Evolutionary conservation across 2,329 filamentous ascomycete genomes (phyloP).

Genomic region (Cladosporium velox): DNA sequence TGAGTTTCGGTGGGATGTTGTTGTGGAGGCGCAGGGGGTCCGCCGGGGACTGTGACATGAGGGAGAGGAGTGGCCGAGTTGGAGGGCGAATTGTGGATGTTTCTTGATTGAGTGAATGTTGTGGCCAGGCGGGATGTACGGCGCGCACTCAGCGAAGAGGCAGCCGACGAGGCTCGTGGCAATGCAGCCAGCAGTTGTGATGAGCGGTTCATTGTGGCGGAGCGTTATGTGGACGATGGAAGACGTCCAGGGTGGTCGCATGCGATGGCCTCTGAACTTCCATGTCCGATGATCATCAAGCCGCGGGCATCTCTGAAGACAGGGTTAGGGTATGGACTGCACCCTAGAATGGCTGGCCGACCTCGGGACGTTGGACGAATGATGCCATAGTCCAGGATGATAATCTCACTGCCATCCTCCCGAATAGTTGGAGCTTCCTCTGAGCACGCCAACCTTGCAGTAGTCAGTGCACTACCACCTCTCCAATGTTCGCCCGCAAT

Average conservation of each 20-base stretch:
- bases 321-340: neutral
- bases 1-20: constrained; percentile 51
- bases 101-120: constrained; percentile 32
- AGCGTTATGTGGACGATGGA: neutral
- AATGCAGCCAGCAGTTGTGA: constrained; percentile 20
- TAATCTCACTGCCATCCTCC: neutral
- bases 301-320: neutral
- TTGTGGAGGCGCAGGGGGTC: constrained; percentile 60
- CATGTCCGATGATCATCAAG: neutral
- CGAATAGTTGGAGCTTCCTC: neutral
- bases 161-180: constrained; percentile 25
- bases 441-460: constrained; percentile 10
- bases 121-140: constrained; percentile 18
- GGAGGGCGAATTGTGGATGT: constrained; percentile 45
- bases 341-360: neutral
- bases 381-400: neutral
- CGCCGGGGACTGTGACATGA: constrained; percentile 59
- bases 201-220: constrained; percentile 14
- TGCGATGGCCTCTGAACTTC: neutral
- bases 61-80: constrained; percentile 58
- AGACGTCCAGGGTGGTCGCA: neutral
- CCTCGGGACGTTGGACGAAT: neutral
- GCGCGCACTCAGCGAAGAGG: constrained; percentile 38
- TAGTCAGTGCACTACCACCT: neutral
- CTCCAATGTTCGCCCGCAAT: constrained; percentile 30